A percentile compares a stretch with the other conserved stretches of the same genome.
Evolutionary conservation across 306 rosid species (phyloP).

Genomic region (Trifolium dubium): DNA sequence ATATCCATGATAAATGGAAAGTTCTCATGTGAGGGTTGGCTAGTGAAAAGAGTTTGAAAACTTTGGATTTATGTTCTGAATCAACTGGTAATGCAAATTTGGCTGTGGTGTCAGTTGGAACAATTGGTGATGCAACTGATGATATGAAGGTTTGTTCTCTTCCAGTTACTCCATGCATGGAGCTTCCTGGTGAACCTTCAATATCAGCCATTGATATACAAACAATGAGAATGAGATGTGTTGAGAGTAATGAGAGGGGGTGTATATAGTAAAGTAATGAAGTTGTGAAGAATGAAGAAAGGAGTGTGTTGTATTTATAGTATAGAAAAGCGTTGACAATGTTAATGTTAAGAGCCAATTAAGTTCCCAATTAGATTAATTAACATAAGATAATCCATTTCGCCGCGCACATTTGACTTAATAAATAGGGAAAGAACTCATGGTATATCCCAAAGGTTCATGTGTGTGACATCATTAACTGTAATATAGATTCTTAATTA

Average conservation of each 20-base stretch:
- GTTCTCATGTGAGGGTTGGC: conserved; percentile 97
- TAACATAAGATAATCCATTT: conserved; percentile 33
- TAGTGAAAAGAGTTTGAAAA: conserved; percentile 70
- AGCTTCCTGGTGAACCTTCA: conserved; percentile 85
- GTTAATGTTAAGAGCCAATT: conserved; percentile 41
- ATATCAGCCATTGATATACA: conserved; percentile 42
- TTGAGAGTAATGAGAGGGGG: neutral
- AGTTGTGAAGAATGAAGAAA: conserved; percentile 12
- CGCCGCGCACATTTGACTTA: conserved; percentile 57
- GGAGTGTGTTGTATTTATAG: conserved; percentile 52
- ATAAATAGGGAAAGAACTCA: conserved; percentile 47
- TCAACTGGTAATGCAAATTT: conserved; percentile 78
- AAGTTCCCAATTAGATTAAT: conserved; percentile 21
- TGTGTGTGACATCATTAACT: neutral
- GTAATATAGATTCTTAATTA: neutral
- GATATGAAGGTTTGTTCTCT: conserved; percentile 66
- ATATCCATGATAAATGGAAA: conserved; percentile 93
- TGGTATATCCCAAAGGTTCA: conserved; percentile 76
- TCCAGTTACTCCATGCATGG: conserved; percentile 97
- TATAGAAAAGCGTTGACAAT: conserved; percentile 54
- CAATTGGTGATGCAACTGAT: conserved; percentile 75
- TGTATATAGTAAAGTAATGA: neutral
- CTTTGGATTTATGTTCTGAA: conserved; percentile 79
- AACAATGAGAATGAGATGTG: too few relatives aligned
- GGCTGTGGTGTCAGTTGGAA: conserved; percentile 70